Conservation (phyloP, 139 green algal species). For the Zygnema circumcarinatum region DNA sequence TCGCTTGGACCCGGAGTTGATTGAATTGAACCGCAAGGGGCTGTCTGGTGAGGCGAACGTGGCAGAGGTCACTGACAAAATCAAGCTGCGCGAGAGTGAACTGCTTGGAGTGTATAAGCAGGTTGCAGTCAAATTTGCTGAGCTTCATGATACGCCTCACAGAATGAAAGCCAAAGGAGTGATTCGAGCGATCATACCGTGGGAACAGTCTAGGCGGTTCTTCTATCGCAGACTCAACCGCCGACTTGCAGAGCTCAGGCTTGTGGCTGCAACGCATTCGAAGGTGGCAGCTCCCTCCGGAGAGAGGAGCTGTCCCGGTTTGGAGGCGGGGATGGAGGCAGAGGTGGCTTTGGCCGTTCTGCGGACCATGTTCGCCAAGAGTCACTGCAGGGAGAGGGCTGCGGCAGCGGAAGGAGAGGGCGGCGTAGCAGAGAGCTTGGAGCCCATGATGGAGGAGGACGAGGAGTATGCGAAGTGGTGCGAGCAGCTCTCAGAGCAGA, state of each 20-base stretch:
- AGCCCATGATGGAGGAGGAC: background rate
- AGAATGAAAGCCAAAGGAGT: constrained; percentile 93
- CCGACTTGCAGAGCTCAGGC: constrained; percentile 60
- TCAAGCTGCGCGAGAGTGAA: constrained; percentile 15
- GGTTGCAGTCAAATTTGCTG: constrained; percentile 81
- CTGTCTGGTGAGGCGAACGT: constrained; percentile 19
- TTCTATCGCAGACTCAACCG: constrained; percentile 82
- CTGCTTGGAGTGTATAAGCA: constrained; percentile 83
- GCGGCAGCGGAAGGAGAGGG: background rate
- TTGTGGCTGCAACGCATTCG: background rate
- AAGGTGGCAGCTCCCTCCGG: background rate
- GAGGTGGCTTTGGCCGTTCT: background rate
- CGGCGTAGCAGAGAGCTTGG: background rate
- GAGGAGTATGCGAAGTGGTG: background rate
- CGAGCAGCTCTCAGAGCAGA: too few relatives aligned
- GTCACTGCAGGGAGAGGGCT: too few relatives aligned
- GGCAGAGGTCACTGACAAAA: constrained; percentile 33
- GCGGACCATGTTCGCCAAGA: background rate
- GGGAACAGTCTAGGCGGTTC: constrained; percentile 82
- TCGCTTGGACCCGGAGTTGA: constrained; percentile 81
- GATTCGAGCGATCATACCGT: constrained; percentile 85
- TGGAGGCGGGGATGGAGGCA: background rate
- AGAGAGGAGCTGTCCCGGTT: background rate
- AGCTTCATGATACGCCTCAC: constrained; percentile 95
- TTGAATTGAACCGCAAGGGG: background rate